Evolutionary conservation across 1,139 yeast genomes (phyloP), one percentile per base, ranked within the genome.

Genomic region (Blastobotrys apis): DNA sequence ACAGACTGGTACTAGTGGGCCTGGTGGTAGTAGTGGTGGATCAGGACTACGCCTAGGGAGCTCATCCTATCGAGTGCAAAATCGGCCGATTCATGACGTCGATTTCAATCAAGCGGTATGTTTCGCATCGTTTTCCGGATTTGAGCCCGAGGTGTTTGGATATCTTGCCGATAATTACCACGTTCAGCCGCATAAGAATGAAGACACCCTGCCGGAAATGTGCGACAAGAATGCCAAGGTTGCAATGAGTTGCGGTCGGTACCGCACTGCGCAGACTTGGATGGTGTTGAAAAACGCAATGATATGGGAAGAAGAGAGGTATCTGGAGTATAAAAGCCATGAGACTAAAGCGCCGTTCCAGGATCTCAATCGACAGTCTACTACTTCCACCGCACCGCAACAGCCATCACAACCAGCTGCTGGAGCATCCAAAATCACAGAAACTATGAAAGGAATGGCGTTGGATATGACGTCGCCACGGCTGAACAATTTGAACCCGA

Each of bases 261-360:
- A 68, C 47, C 65, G 86, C 45, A 83, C 81, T 41, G 72, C 83
- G 41, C 88, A 82, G 58, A 72, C 80, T 0, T 84, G 94, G 94
- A 66, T 73, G 47, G 71, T 81, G n/a, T 64, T 84, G 3, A 77
- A 77, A 2, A 76, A 74, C 15, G 71, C 81, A 12, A 62, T 83
- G 2, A 67, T 69, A 12, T 76, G 78, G 57, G 78, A 77, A 22
- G 52, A 58, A 21, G 51, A 45, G 10, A 47, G 47, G 26, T 63
- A 60, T 35, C 39, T 51, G 19, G 45, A 44, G 13, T 38, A 43
- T 13, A 21, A 13, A 17, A 34, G 13, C 6, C 16, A 33, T 19
- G 26, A 36, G 33, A 26, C 27, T 19, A 17, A 26, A 20, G 25
- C 20, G 13, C 16, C 26, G 27, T 8, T 25, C 37, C n/a, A 20